Evolutionary conservation across 805 yeast genomes (phyloP).

Genomic region (Ogataea nitratoaversa): DNA sequence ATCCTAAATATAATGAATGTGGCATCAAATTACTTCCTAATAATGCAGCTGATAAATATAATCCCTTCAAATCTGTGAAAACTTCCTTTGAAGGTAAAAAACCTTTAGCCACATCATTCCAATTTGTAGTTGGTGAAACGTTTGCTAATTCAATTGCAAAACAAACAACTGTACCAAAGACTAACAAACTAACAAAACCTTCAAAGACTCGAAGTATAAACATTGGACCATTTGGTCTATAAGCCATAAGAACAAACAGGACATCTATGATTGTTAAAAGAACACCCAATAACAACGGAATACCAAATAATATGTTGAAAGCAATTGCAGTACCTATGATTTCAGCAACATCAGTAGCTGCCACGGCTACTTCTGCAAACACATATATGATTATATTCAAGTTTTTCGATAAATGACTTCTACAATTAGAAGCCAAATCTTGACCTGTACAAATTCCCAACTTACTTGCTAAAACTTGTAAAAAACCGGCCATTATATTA

Average conservation of each 20-base stretch:
- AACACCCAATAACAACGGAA: slow-evolving; percentile 84
- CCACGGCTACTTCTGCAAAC: slow-evolving; percentile 84
- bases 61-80: slow-evolving; percentile 55
- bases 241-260: slow-evolving; percentile 78
- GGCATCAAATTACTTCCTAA: slow-evolving; percentile 97
- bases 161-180: slow-evolving; percentile 78
- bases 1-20: slow-evolving; percentile 81
- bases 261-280: slow-evolving; percentile 83
- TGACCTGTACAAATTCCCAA: slow-evolving; percentile 92
- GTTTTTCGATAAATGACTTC: slow-evolving; percentile 62
- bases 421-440: slow-evolving; percentile 85
- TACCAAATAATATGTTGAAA: slow-evolving; percentile 70
- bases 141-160: slow-evolving; percentile 74
- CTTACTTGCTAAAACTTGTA: slow-evolving; percentile 81
- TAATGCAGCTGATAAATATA: slow-evolving; percentile 78
- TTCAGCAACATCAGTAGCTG: slow-evolving; percentile 95
- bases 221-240: slow-evolving; percentile 80
- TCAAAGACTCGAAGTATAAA: slow-evolving; percentile 76
- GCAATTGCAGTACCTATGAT: slow-evolving; percentile 98
- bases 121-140: slow-evolving; percentile 52
- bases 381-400: slow-evolving; percentile 61
- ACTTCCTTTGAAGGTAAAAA: slow-evolving; percentile 50
- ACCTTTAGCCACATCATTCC: slow-evolving; percentile 63
- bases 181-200: slow-evolving; percentile 70
- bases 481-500: slow-evolving; percentile 79